Evolutionary conservation across 2,329 filamentous ascomycete genomes (phyloP), one percentile per base, ranked within the genome.

Genomic region (Aspergillus ustus): DNA sequence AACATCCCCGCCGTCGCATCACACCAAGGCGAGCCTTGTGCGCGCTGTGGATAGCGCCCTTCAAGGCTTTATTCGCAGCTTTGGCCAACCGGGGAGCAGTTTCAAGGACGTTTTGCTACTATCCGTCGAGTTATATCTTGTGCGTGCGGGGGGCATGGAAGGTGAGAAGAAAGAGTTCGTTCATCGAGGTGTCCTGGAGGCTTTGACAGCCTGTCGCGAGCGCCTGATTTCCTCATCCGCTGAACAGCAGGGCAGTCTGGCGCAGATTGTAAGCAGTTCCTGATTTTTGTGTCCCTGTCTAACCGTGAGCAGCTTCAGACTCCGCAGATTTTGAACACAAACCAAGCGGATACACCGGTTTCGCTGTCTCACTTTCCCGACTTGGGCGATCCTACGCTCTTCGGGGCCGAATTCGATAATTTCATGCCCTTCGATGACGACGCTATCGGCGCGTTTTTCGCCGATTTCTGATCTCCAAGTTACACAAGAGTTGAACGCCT

Each of bases 101-200:
- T 44, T 73, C 5, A 77, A 75, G 51, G 69, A 74, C 31, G 60
- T 75, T 9, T 46, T 76, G 2, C 67, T 74, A 1, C 61, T 77
- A 7, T 63, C 71, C 4, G 67, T 73, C 3, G 68, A 73, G 4
- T 61, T 75, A 2, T 69, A 74, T 49, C 70, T 68, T 2, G 69
- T 71, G 7, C 69, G 72, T 11, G 66, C 66, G 9, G 72, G 70
- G 34, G 72, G 72, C 3, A 66, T 68, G 19, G 51, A 60, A 1
- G 67, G 71, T 44, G 62, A 69, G 46, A 72, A 69, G 59, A 66
- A 69, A 20, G 61, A 2, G 45, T 58, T 63, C 44, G 73, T 76
- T 70, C 66, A 66, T 17, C 63, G 68, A 46, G 72, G 71, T 4
- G 69, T 70, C 0, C 69, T 66, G 22, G 71, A 66, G 28, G 63